Conservation (phyloP, 1,284 basidiomycete species). For the Ceratobasidium sp. region DNA sequence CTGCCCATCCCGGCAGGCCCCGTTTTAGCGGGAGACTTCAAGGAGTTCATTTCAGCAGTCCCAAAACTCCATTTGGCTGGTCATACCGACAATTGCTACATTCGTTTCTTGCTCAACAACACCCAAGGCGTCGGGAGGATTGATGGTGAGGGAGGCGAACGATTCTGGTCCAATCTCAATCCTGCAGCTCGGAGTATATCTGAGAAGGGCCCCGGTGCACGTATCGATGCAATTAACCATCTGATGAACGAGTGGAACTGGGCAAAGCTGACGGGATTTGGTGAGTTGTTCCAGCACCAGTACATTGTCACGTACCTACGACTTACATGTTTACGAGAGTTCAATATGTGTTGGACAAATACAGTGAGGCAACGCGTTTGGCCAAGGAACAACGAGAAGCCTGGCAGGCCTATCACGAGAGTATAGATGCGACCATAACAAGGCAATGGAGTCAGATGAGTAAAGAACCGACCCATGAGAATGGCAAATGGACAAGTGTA, state of each 20-base stretch:
- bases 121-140: background rate
- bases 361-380: no score
- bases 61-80: background rate
- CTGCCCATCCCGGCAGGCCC: background rate
- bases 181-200: background rate
- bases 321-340: no score
- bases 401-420: no score
- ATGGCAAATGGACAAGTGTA: no score
- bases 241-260: conserved; percentile 3
- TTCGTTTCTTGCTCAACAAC: background rate
- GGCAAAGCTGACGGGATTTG: background rate
- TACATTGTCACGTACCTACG: no score
- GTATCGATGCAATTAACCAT: background rate
- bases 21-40: background rate
- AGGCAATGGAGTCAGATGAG: no score
- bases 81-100: background rate
- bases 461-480: no score
- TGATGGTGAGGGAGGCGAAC: background rate
- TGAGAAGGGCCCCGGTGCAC: background rate
- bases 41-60: background rate
- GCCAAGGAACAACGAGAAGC: no score
- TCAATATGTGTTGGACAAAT: no score
- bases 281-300: background rate
- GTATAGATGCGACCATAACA: no score
- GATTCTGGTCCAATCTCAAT: background rate